These are phyloP conservation scores for Trypanosomatidae sp. DNA, from an alignment of 208 protist species.

Conservation along the genomic window DNA sequence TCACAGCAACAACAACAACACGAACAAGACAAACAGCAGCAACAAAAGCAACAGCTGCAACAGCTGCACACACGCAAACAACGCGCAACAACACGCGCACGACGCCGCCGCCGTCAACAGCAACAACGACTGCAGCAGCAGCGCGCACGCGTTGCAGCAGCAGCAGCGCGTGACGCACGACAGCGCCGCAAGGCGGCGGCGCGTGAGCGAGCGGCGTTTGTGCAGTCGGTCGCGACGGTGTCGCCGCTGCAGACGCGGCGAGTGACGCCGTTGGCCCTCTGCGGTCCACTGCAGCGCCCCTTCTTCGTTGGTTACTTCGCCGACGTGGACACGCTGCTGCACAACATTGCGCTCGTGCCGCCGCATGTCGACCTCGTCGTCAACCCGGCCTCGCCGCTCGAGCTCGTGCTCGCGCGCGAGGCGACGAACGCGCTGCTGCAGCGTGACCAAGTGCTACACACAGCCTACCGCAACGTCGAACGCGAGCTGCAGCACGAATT, in stretches of 20 bases:
- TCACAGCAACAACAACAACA: no score
- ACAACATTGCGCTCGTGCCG: conserved; percentile 77
- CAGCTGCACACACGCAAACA: no score
- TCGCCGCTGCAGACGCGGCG: conserved; percentile 38
- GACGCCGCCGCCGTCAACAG: no score
- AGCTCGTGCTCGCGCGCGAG: conserved; percentile 76
- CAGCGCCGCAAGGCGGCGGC: no score
- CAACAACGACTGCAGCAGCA: no score
- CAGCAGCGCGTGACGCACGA: no score
- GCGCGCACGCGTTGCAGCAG: no score
- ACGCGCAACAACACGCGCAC: no score
- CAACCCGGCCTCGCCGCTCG: conserved; percentile 66
- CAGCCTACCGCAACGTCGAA: conserved; percentile 63
- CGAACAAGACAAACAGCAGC: no score
- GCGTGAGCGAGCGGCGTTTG: no score
- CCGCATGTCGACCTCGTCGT: conserved; percentile 77
- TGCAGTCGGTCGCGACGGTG: no score
- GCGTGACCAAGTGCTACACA: conserved; percentile 44
- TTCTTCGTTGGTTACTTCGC: conserved; percentile 83
- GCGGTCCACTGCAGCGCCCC: conserved; percentile 40
- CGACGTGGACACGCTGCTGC: conserved; percentile 72
- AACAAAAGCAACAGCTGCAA: no score
- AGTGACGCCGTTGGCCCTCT: conserved; percentile 61
- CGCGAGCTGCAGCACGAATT: conserved; percentile 69
- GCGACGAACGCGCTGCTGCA: conserved; percentile 67